phyloP scores from a whole-genome alignment of 257 asterid species.

The Fraxinus excelsior region DNA sequence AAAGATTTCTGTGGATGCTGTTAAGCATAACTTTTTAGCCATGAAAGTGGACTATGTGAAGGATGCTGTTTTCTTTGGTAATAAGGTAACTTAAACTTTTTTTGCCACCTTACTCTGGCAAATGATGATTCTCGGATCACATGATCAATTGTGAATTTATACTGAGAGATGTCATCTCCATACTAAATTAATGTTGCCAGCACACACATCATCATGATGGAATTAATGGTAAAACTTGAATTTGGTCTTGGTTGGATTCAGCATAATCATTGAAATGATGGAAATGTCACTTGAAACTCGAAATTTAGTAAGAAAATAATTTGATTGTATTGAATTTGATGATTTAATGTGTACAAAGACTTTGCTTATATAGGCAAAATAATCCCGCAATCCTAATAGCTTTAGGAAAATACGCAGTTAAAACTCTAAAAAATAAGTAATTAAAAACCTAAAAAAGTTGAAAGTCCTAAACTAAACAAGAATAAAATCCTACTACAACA shows the following conservation, averaged over 20 bases:
- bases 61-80: constrained; percentile 79
- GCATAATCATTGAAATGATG: background rate
- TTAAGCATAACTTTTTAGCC: constrained; percentile 64
- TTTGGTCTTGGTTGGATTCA: background rate
- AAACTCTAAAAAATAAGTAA: no score
- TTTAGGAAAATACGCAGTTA: no score
- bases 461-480: no score
- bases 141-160: background rate
- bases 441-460: no score
- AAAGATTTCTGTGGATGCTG: constrained; percentile 89
- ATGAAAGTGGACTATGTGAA: constrained; percentile 78
- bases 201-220: background rate
- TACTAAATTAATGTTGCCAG: background rate
- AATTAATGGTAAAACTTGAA: background rate
- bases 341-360: background rate
- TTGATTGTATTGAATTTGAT: background rate
- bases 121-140: background rate
- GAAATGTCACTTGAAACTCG: background rate
- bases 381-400: no score
- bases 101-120: background rate
- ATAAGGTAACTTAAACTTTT: constrained; percentile 49
- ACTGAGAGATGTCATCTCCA: background rate
- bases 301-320: no score
- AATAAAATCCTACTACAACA: no score
- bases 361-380: no score